Conservation (phyloP, 306 rosid species). For the Citrullus colocynthis region DNA sequence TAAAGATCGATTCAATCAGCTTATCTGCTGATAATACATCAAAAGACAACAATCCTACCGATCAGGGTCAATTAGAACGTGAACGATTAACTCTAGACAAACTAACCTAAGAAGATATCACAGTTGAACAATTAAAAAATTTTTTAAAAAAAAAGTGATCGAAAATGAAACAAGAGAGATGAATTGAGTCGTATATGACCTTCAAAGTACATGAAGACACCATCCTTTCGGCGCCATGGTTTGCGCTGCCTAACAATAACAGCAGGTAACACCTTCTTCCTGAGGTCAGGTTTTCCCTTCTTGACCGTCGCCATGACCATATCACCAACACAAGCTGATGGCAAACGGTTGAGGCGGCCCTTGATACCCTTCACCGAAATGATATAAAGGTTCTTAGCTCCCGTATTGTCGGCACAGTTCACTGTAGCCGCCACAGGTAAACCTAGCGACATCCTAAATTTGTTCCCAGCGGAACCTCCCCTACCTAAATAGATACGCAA, state of each 20-base stretch:
- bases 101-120: not conserved
- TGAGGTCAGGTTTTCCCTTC: slow-evolving; percentile 84
- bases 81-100: not conserved
- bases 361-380: slow-evolving; percentile 90
- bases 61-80: not conserved
- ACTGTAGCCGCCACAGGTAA: slow-evolving; percentile 93
- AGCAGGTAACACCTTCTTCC: slow-evolving; percentile 88
- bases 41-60: not conserved
- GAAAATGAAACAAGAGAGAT: not conserved
- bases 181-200: slow-evolving; percentile 14
- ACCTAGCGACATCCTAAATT: slow-evolving; percentile 93
- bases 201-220: slow-evolving; percentile 89
- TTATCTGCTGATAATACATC: not conserved
- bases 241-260: slow-evolving; percentile 89
- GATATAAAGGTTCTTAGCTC: slow-evolving; percentile 81
- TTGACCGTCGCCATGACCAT: slow-evolving; percentile 98
- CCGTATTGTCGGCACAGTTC: slow-evolving; percentile 87
- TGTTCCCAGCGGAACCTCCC: slow-evolving; percentile 86
- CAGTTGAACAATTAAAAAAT: not conserved
- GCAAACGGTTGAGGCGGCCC: slow-evolving; percentile 72
- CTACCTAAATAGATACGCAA: slow-evolving; percentile 29
- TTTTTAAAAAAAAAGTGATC: not conserved
- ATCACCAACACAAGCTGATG: slow-evolving; percentile 90
- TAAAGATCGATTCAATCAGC: not conserved
- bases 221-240: slow-evolving; percentile 94